Percentiles rank a stretch among this genome's conserved stretches.
Evolutionary conservation across 306 rosid genomes (phyloP).

Genomic region (Macrotyloma uniflorum): DNA sequence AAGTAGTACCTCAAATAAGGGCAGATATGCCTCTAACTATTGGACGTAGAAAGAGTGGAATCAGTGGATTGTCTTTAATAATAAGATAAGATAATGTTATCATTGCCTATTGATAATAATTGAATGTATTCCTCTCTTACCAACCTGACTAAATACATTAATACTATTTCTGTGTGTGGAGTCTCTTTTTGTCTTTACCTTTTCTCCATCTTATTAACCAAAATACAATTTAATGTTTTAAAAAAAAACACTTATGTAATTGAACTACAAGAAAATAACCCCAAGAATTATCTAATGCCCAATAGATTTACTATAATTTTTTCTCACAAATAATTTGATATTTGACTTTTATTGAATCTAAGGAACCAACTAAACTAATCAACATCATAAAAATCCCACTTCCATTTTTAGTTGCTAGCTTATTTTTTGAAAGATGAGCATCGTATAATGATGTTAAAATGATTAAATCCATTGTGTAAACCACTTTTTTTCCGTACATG

Average conservation of each 20-base stretch:
- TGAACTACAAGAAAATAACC: background rate
- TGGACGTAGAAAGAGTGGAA: constrained; percentile 1
- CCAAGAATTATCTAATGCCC: background rate
- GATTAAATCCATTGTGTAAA: background rate
- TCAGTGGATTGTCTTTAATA: background rate
- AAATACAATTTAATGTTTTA: background rate
- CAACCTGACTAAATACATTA: background rate
- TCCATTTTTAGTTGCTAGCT: background rate
- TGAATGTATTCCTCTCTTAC: background rate
- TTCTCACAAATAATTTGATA: background rate
- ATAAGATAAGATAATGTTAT: constrained; percentile 2
- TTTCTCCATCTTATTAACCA: background rate
- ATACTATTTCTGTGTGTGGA: no score
- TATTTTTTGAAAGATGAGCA: no score
- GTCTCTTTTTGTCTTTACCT: background rate
- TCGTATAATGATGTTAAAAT: background rate
- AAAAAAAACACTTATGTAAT: background rate
- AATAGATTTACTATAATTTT: no score
- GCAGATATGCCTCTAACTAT: background rate
- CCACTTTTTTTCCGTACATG: background rate
- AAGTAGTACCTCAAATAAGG: background rate
- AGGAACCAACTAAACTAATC: background rate
- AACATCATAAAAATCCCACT: background rate
- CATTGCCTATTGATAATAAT: background rate
- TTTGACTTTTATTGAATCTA: background rate